Evolutionary conservation across 192 early-diverging fungal genomes (phyloP).

Genomic region (Linnemannia hyalina): DNA sequence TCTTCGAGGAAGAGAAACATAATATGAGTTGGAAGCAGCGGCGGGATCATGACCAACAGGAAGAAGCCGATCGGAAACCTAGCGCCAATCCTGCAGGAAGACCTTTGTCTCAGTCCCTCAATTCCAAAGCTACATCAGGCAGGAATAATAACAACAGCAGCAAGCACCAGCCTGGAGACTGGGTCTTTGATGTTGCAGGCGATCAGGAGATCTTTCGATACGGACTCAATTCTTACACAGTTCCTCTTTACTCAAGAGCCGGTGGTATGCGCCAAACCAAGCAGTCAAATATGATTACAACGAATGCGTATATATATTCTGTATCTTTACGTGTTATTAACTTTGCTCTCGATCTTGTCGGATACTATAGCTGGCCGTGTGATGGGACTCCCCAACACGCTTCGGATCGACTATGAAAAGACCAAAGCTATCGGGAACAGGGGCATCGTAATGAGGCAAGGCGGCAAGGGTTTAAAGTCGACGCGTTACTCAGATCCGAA

Average conservation of each 20-base stretch:
- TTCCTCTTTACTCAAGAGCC: slow-evolving; percentile 42
- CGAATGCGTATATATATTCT: not conserved
- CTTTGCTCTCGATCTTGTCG: not conserved
- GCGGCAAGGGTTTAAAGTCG: not conserved
- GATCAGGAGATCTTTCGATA: slow-evolving; percentile 46
- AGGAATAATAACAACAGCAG: not conserved
- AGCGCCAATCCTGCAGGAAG: not conserved
- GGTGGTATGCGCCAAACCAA: slow-evolving; percentile 29
- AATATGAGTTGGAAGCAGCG: slow-evolving; percentile 2
- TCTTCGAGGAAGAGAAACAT: not conserved
- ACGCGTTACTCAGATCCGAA: slow-evolving; percentile 31
- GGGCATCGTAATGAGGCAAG: slow-evolving; percentile 27
- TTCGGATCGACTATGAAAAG: slow-evolving; percentile 45
- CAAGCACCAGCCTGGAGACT: slow-evolving; percentile 33
- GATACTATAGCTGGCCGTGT: slow-evolving; percentile 25
- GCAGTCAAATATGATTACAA: too few relatives aligned
- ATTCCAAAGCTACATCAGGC: not conserved
- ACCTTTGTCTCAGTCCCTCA: too few relatives aligned
- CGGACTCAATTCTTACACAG: slow-evolving; percentile 27
- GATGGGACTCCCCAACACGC: slow-evolving; percentile 23
- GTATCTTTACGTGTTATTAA: not conserved
- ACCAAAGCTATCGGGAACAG: slow-evolving; percentile 21
- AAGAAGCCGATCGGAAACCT: slow-evolving; percentile 5
- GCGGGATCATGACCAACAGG: not conserved
- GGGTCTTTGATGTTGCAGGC: slow-evolving; percentile 54